Base-by-base conservation (phyloP, 768 basidiomycete species). In the Naganishia antarctica region DNA sequence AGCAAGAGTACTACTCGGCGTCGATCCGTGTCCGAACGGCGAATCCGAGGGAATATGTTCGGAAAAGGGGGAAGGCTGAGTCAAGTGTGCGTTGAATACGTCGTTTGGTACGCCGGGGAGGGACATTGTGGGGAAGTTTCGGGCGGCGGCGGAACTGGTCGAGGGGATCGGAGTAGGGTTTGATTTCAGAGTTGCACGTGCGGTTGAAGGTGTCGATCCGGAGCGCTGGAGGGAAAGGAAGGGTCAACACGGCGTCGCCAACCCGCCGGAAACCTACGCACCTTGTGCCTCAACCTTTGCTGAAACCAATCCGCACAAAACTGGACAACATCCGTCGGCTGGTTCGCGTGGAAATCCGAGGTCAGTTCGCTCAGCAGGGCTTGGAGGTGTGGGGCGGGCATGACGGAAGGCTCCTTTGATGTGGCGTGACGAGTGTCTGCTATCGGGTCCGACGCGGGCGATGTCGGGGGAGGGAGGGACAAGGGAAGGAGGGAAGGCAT, bases 291-390 rank as follows among this genome's bases (percentile, higher is more conserved):
- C 32, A 77, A 64, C 61, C 68, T 67, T n/a, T 59, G 34, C 75
- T 92, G 89, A 79, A 98, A 97, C 92, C 92, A 98, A 72, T 86
- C 91, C 49, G 93, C 86, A 44, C 76, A 78, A 72, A 74, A 79
- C 78, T 97, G 94, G 48, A 96, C 86, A 4, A 87, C 85, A 74
- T 98, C 94, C 71, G 84, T 86, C 23, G 94, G 92, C 76, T 91
- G 89, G 4, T 85, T 89, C 68, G 47, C 48, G 40, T 57, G 62
- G 31, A 59, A 64, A 15, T 64, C 53, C 4, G 25, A 26, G 26
- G 63, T 63, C 37, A 63, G 43, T 23, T 63, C 62, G 21, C 49
- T 34, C 12, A 63, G 41, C 37, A 63, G 41, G 6, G 34, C 62
- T 25, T 63, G 49, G 12, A 63, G 28, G 3, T 28, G 49, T 5